phyloP scores from a whole-genome alignment of 2,329 filamentous ascomycete genomes.

The Xenoacremonium recifei region DNA sequence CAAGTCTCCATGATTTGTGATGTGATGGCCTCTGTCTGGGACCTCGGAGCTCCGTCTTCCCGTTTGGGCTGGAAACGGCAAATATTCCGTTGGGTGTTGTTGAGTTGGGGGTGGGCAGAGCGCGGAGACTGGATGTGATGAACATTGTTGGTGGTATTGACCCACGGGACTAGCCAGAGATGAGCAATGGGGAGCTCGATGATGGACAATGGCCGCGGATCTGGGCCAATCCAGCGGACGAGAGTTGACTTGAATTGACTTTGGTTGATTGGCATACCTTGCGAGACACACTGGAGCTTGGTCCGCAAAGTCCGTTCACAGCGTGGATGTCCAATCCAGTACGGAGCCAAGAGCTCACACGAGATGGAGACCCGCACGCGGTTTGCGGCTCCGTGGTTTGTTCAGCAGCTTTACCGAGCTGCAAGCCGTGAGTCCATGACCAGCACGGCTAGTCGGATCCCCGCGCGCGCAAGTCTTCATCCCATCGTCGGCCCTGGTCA shows the following conservation, averaged over 20 bases:
- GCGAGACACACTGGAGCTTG: too few relatives aligned
- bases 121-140: constrained; percentile 2
- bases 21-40: background rate
- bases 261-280: too few relatives aligned
- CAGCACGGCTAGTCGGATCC: background rate
- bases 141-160: constrained; percentile 8
- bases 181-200: too few relatives aligned
- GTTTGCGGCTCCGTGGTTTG: background rate
- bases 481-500: too few relatives aligned
- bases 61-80: constrained; percentile 7
- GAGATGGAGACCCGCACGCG: too few relatives aligned
- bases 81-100: constrained; percentile 2
- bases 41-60: constrained; percentile 8
- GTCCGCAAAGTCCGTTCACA: too few relatives aligned
- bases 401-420: background rate
- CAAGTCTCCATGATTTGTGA: background rate
- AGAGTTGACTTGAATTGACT: too few relatives aligned
- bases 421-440: background rate
- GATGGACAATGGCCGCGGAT: too few relatives aligned
- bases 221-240: too few relatives aligned
- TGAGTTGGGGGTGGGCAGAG: constrained; percentile 8
- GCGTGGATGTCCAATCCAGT: too few relatives aligned
- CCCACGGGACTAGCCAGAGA: constrained; percentile 14
- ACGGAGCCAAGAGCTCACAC: too few relatives aligned
- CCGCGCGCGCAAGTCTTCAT: too few relatives aligned